Percentiles rank a stretch among this genome's conserved stretches.
These are phyloP conservation scores for Ramichloridium luteum DNA, from an alignment of 2,329 filamentous ascomycete genomes.

Conservation along the genomic window DNA sequence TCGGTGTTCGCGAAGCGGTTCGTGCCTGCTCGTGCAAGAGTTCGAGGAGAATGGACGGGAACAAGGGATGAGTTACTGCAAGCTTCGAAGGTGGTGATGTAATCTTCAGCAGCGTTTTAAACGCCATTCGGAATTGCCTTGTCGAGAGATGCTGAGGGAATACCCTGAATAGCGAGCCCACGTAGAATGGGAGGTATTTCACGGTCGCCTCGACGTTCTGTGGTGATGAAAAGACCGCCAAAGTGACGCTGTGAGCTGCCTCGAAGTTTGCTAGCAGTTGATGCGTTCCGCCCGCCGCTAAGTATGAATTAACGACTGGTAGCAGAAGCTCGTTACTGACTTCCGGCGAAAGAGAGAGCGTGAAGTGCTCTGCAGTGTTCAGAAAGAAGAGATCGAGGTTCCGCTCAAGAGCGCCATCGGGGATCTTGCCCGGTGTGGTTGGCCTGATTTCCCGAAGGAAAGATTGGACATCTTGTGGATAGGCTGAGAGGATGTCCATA, in stretches of 20 bases:
- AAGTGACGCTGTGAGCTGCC: constrained; percentile 69
- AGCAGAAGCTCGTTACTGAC: constrained; percentile 63
- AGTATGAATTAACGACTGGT: constrained; percentile 60
- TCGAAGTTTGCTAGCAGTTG: constrained; percentile 65
- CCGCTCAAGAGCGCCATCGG: constrained; percentile 53
- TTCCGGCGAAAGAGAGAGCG: constrained; percentile 52
- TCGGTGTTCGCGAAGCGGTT: constrained; percentile 37
- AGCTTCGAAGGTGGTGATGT: constrained; percentile 68
- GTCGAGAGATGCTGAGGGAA: constrained; percentile 70
- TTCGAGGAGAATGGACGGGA: constrained; percentile 72
- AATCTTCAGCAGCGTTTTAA: constrained; percentile 72
- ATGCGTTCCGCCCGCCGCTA: constrained; percentile 47
- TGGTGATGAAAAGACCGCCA: constrained; percentile 69
- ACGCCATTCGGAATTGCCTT: constrained; percentile 78
- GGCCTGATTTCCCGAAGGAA: constrained; percentile 56
- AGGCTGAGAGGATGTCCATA: constrained; percentile 67
- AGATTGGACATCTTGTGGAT: constrained; percentile 50
- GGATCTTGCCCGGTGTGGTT: constrained; percentile 40
- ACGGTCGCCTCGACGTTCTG: constrained; percentile 61
- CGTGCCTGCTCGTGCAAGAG: constrained; percentile 57
- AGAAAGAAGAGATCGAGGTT: constrained; percentile 80
- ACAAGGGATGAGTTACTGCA: constrained; percentile 57
- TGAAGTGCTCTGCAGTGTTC: constrained; percentile 74
- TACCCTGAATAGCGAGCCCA: constrained; percentile 63
- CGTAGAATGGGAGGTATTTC: constrained; percentile 67